phyloP scores from a whole-genome alignment of 805 yeast genomes.

The Blastobotrys chiropterorum region DNA sequence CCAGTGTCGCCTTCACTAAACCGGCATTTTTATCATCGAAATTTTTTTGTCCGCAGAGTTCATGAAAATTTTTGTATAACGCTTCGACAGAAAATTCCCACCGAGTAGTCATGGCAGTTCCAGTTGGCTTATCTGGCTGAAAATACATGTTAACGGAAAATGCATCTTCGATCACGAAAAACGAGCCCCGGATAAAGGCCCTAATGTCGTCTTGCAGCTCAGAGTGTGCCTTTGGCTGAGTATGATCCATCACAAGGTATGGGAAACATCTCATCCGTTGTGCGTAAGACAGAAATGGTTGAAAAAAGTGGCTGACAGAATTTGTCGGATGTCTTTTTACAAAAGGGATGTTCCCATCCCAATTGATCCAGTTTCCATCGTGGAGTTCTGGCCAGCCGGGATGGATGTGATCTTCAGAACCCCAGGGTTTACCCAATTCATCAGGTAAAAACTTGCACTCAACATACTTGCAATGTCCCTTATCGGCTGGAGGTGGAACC shows the following conservation, averaged over 20 bases:
- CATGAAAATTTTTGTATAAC: background rate
- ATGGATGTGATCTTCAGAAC: background rate
- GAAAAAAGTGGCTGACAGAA: background rate
- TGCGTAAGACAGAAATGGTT: background rate
- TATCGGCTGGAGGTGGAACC: background rate
- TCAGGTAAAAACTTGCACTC: background rate
- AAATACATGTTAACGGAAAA: background rate
- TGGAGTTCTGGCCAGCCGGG: background rate
- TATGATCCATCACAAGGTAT: background rate
- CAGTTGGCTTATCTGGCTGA: background rate
- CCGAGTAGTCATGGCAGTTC: background rate
- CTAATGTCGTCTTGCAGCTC: background rate
- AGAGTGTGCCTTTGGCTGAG: background rate
- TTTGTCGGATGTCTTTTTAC: background rate
- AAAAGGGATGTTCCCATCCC: background rate
- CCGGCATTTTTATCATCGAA: background rate
- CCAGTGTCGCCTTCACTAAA: background rate
- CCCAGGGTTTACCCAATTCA: background rate
- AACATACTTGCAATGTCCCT: background rate
- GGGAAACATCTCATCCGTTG: background rate
- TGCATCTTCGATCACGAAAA: background rate
- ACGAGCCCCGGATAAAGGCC: background rate
- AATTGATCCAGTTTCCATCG: background rate
- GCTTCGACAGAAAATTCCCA: background rate
- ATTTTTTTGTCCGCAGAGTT: background rate